phyloP scores from a whole-genome alignment of 1,284 basidiomycete genomes.

The Trichosporon coremiiforme region DNA sequence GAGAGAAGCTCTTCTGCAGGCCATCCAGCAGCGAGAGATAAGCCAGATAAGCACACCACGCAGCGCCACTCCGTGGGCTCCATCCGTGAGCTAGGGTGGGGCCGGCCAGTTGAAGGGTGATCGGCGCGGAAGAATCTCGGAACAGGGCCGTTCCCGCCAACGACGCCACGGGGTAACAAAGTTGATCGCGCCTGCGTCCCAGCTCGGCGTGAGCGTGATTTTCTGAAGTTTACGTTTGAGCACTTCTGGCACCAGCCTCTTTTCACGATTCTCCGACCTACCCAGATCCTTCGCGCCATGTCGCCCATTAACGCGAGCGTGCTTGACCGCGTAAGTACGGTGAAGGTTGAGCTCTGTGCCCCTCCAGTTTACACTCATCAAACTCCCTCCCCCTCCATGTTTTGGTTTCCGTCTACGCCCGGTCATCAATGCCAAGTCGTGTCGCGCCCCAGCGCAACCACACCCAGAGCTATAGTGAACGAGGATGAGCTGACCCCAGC shows the following conservation, averaged over 20 bases:
- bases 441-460: no score
- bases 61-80: not conserved
- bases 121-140: not conserved
- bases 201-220: not conserved
- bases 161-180: not conserved
- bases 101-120: not conserved
- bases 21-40: no score
- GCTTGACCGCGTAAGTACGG: constrained; percentile 10
- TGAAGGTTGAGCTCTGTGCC: not conserved
- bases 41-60: not conserved
- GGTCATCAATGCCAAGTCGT: no score
- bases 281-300: constrained; percentile 9
- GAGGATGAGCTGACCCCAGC: constrained; percentile 48
- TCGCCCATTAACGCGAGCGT: constrained; percentile 16
- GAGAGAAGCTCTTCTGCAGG: no score
- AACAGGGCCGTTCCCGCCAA: not conserved
- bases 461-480: no score
- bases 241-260: not conserved
- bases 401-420: no score
- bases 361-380: no score
- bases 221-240: not conserved
- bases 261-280: constrained; percentile 5
- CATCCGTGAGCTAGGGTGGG: not conserved
- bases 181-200: not conserved
- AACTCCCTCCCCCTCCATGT: no score